Base-by-base conservation (phyloP, 495 filamentous ascomycete genomes). In the Aspergillus coremiiformis region DNA sequence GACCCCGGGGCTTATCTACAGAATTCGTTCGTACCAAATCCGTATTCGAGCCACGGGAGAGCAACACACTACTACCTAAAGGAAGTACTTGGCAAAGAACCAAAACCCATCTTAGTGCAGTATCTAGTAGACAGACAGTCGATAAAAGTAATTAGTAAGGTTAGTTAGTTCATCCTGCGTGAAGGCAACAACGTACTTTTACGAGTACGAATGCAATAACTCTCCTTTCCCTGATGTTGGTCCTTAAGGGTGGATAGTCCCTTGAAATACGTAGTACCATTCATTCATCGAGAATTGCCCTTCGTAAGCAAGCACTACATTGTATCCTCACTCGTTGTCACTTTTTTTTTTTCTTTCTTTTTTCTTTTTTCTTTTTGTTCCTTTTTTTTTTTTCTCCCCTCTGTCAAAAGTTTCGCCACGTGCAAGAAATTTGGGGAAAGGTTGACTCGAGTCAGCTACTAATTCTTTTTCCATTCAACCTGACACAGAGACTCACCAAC, bases 401-500 rank as follows among this genome's bases (percentile, higher is more conserved):
- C 4, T 52, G 37, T 37, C 32, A 47, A 39, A 27, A 39, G 37
- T 20, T 17, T 51, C 23, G 48, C 48, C 48, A 51, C 48, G 48
- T 51, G 48, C 48, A n/a, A 20, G n/a, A 5, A 22, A 1, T 39
- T 43, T 27, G 22, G 48, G 48, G 48, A 33, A 33, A 12, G 43
- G 22, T 29, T 45, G 43, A n/a, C n/a, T n/a, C n/a, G n/a, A 45
- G 43, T 47, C 24, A 47, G 44, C 44, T 30, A 11, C 12, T 32
- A n/a, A 26, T 45, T 45, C 4, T 45, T 47, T 47, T 32, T 32
- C 26, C 17, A 17, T 33, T 32, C 27, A 30, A n/a, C 27, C 44
- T 54, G 33, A 17, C 49, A 15, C 39, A 9, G n/a, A n/a, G n/a
- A 20, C 52, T 30, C 53, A 50, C 43, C 46, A 30, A 42, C 46